A percentile compares a stretch with the other conserved stretches of the same genome.
phyloP scores from a whole-genome alignment of 2,329 filamentous ascomycete genomes.

The Sordariomycetes sp. region DNA sequence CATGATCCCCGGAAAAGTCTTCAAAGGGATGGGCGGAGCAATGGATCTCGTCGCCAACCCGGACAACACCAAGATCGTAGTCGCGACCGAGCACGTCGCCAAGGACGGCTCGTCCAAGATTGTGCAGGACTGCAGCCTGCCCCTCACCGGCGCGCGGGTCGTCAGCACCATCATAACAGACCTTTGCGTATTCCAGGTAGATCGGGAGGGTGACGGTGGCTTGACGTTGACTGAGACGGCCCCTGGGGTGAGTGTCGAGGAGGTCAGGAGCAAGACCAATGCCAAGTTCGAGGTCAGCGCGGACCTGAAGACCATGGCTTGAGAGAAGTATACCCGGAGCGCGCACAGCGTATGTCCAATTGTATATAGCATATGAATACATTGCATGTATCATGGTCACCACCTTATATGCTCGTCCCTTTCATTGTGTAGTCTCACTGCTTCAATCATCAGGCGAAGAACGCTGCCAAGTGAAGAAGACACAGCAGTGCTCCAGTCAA shows the following conservation, averaged over 20 bases:
- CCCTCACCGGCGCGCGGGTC: conserved; percentile 56
- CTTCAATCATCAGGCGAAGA: too few relatives aligned
- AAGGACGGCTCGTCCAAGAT: conserved; percentile 62
- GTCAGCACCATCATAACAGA: conserved; percentile 69
- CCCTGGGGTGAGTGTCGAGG: conserved; percentile 57
- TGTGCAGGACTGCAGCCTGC: conserved; percentile 53
- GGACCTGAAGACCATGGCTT: conserved; percentile 3
- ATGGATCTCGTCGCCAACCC: conserved; percentile 69
- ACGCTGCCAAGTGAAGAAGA: too few relatives aligned
- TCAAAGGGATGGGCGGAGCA: conserved; percentile 80
- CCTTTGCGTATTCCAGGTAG: conserved; percentile 58
- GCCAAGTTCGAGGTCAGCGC: conserved; percentile 49
- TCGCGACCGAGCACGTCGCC: conserved; percentile 60
- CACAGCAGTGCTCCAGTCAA: too few relatives aligned
- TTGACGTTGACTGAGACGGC: conserved; percentile 64
- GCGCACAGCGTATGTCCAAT: too few relatives aligned
- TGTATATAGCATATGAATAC: too few relatives aligned
- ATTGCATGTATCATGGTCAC: too few relatives aligned
- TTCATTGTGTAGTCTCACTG: too few relatives aligned
- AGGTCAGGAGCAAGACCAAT: conserved; percentile 60
- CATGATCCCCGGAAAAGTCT: conserved; percentile 81
- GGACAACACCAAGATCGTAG: conserved; percentile 62
- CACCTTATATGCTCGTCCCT: too few relatives aligned
- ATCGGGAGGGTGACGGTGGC: conserved; percentile 49
- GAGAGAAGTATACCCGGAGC: too few relatives aligned